phyloP scores from a whole-genome alignment of 192 early-diverging fungal species.

The Phycomyces nitens region DNA sequence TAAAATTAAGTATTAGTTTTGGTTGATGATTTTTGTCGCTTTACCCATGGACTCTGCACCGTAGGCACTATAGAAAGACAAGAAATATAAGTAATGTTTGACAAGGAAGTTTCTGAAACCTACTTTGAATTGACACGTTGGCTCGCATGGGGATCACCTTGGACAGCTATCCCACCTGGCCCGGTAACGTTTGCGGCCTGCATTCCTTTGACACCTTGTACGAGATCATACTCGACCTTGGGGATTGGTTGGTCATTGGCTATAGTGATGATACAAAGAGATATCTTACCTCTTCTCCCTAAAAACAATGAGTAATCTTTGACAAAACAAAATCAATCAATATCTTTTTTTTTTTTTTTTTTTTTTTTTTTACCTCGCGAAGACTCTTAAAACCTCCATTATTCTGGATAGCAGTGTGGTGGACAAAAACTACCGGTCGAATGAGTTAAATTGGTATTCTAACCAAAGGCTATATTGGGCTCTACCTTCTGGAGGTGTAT shows the following conservation, averaged over 20 bases:
- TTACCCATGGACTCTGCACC: too few species aligned
- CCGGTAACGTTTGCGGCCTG: slow-evolving; percentile 83
- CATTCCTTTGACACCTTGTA: slow-evolving; percentile 74
- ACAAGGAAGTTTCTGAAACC: background rate
- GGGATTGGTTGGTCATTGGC: background rate
- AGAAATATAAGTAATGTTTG: background rate
- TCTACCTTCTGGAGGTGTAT: slow-evolving; percentile 58
- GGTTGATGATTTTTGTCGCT: too few species aligned
- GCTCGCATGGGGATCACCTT: slow-evolving; percentile 65
- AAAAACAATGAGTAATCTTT: slow-evolving; percentile 6
- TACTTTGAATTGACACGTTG: background rate
- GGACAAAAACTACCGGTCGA: slow-evolving; percentile 63
- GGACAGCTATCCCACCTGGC: slow-evolving; percentile 63
- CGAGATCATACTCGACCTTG: slow-evolving; percentile 69
- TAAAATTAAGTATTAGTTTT: too few species aligned
- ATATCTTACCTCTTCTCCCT: slow-evolving; percentile 44
- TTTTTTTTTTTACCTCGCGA: slow-evolving; percentile 64
- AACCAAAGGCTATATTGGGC: slow-evolving; percentile 32
- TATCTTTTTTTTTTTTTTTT: too few species aligned
- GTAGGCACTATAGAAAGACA: too few species aligned
- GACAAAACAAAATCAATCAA: too few species aligned
- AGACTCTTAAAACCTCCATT: slow-evolving; percentile 74
- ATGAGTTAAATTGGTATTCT: background rate
- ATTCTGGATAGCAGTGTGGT: slow-evolving; percentile 77
- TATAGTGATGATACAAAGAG: background rate